Evolutionary conservation across 1,139 yeast genomes (phyloP).

Genomic region (Pichia kudriavzevii): DNA sequence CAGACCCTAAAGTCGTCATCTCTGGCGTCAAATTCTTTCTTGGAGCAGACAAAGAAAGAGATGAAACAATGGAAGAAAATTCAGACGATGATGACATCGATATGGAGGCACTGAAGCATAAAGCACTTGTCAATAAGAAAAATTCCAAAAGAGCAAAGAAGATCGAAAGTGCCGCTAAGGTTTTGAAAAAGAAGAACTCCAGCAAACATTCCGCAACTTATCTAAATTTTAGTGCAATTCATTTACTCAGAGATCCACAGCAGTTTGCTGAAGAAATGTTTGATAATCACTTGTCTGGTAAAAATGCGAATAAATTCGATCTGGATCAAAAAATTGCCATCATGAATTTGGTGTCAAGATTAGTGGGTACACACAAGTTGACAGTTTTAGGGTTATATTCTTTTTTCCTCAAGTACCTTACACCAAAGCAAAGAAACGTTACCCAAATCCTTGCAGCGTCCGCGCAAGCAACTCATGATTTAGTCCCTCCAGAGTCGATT

Average conservation of each 20-base stretch:
- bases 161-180: slow-evolving; percentile 63
- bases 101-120: slow-evolving; percentile 64
- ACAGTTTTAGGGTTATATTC: slow-evolving; percentile 86
- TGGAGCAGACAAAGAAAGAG: slow-evolving; percentile 94
- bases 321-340: slow-evolving; percentile 85
- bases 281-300: slow-evolving; percentile 61
- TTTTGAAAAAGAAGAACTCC: slow-evolving; percentile 54
- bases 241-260: slow-evolving; percentile 90
- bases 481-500: slow-evolving; percentile 91
- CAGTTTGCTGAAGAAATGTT: slow-evolving; percentile 88
- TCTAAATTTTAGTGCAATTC: slow-evolving; percentile 90
- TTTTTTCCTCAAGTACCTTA: slow-evolving; percentile 76
- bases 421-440: slow-evolving; percentile 90
- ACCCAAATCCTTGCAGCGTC: slow-evolving; percentile 95
- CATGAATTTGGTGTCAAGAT: slow-evolving; percentile 77
- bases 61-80: slow-evolving; percentile 67
- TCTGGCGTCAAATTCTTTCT: slow-evolving; percentile 88
- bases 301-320: slow-evolving; percentile 55
- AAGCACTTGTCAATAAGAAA: slow-evolving; percentile 76
- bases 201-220: slow-evolving; percentile 57
- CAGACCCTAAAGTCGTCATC: slow-evolving; percentile 78
- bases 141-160: slow-evolving; percentile 72
- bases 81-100: slow-evolving; percentile 73
- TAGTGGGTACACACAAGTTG: slow-evolving; percentile 90
- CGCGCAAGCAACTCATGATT: slow-evolving; percentile 94